Percentiles rank a stretch among this genome's conserved stretches.
Conservation (phyloP, 768 basidiomycete species). For the Phlegmacium glaucopus region DNA sequence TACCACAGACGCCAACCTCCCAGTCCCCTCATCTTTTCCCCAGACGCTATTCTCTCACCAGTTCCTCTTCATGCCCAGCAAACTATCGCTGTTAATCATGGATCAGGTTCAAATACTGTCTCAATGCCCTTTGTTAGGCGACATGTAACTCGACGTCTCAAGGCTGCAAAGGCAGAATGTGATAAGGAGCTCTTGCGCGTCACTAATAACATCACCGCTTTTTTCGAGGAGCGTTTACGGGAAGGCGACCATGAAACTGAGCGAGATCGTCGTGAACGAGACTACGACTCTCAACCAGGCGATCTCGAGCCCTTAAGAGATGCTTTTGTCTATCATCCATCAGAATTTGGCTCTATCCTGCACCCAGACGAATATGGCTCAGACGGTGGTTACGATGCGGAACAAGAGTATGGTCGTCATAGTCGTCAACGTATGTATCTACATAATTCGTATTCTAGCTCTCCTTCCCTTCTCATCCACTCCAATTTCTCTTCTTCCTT, state of each 20-base stretch:
- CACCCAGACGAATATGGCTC: constrained; percentile 73
- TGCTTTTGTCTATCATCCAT: constrained; percentile 54
- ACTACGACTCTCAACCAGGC: constrained; percentile 55
- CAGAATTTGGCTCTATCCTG: constrained; percentile 52
- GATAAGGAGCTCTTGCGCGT: constrained; percentile 95
- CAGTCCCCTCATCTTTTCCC: constrained; percentile 78
- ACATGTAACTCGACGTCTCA: constrained; percentile 90
- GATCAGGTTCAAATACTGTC: constrained; percentile 66
- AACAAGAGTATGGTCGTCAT: constrained; percentile 62
- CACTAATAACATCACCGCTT: constrained; percentile 89
- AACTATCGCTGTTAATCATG: constrained; percentile 32
- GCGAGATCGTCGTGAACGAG: constrained; percentile 54
- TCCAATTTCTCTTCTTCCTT: constrained; percentile 53
- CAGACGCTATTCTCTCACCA: constrained; percentile 58
- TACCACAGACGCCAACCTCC: constrained; percentile 58
- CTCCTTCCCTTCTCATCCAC: constrained; percentile 45
- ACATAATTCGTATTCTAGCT: constrained; percentile 25
- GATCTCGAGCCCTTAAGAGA: constrained; percentile 59
- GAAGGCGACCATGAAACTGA: constrained; percentile 73
- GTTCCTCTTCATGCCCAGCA: constrained; percentile 43
- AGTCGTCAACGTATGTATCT: constrained; percentile 75
- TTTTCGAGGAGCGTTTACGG: constrained; percentile 88
- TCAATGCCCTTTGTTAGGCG: constrained; percentile 92
- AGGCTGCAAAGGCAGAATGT: constrained; percentile 92
- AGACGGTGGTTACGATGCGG: constrained; percentile 82